Conservation (phyloP, 345 rosid genomes). For the Hibiscus syriacus region DNA sequence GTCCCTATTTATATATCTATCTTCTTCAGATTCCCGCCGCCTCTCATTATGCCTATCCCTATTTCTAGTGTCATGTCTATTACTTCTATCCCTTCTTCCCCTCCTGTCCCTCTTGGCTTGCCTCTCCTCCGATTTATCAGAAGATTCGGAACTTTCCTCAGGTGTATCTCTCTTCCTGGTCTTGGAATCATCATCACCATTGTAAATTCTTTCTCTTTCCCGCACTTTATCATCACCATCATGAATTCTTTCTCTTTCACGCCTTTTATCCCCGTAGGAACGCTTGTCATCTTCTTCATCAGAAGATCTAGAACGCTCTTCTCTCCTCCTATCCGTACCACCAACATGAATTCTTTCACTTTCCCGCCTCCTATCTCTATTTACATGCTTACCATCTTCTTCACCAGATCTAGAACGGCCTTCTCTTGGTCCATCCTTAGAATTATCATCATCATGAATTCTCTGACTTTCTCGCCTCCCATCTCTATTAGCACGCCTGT, state of each 20-base stretch:
- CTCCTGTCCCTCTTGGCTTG: neutral
- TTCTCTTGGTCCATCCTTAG: neutral
- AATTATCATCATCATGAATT: neutral
- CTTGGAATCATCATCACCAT: no score
- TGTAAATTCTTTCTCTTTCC: neutral
- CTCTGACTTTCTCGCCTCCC: neutral
- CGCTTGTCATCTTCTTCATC: neutral
- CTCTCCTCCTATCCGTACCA: neutral
- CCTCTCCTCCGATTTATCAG: neutral
- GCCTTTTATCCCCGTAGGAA: neutral
- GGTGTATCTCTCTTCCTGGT: no score
- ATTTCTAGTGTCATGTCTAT: neutral
- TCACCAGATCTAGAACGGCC: neutral
- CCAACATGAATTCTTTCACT: constrained; percentile 11
- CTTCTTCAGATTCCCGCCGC: constrained; percentile 18
- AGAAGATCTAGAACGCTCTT: neutral
- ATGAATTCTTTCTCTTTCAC: neutral
- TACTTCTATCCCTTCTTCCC: neutral
- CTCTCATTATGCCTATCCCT: constrained; percentile 14
- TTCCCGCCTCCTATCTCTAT: neutral
- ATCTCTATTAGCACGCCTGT: neutral
- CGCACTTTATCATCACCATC: neutral
- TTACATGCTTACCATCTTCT: neutral
- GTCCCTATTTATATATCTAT: constrained; percentile 1
- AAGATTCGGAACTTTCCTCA: neutral